Evolutionary conservation across 306 rosid species (phyloP), one percentile per base, ranked within the genome.

Genomic region (Pachyrhizus erosus): DNA sequence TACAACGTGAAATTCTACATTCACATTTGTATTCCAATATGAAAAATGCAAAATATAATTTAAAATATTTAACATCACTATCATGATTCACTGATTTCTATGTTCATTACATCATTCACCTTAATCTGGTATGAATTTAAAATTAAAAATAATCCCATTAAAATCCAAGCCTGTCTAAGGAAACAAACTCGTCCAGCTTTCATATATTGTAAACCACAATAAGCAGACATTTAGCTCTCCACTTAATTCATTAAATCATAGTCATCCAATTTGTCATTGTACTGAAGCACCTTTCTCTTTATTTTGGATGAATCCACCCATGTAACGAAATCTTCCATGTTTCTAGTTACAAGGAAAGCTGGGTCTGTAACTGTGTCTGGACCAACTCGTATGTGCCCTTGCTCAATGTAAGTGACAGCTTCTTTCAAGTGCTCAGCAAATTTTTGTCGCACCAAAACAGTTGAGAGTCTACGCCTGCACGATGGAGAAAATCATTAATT

Each of bases 301-400:
- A 94, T 93, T 91, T 94, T 94, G 12, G 98, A 94, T 18, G 98
- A 85, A 86, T 92, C 97, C 52, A 92, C 95, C 98, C 98, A 94
- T 17, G 94, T 90, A 74, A 94, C 71, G 57, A 92, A 93, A 86
- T 94, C 98, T 87, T 94, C 98, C 94, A 91, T 86, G 65, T 93
- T 94, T 84, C 98, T 93, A 10, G 98, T 94, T 12, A 94, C 97
- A 33, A 88, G 94, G 75, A 24, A 60, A 60, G 98, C 97, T 52
- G 98, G 97, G 67, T 91, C 98, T 26, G 97, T 90, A 46, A 94
- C 85, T 1, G 97, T 90, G 66, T 92, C 93, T 33, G 97, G 94
- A 62, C 98, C 98, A 21, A 94, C 94, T 76, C 98, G 83, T 14
- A 93, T 62, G 58, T 94, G 98, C 31, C 98, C 98, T 49, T 94